Conservation (phyloP, 495 filamentous ascomycete species). For the Neurospora africana region DNA sequence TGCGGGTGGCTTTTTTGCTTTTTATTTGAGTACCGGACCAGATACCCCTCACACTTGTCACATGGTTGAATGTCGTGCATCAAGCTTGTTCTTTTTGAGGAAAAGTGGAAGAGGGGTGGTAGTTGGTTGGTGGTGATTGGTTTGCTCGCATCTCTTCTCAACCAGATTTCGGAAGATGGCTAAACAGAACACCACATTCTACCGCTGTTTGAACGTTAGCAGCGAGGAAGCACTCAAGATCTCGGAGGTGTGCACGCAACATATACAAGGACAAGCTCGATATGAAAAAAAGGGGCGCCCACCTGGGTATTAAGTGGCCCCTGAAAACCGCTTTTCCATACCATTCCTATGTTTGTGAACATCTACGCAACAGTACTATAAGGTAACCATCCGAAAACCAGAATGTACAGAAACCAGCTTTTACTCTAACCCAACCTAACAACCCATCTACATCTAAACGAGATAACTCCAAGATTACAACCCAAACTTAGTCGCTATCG, state of each 20-base stretch:
- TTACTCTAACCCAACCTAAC: background rate
- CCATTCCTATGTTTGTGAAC: background rate
- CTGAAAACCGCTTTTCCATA: background rate
- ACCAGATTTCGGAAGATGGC: background rate
- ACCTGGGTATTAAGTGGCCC: background rate
- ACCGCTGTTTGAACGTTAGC: background rate
- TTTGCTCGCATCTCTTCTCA: background rate
- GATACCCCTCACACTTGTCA: background rate
- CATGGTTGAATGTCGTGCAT: background rate
- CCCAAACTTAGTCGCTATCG: constrained; percentile 1
- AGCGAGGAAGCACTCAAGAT: background rate
- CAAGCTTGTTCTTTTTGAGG: background rate
- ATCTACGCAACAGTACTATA: background rate
- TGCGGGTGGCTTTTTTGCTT: too few species aligned
- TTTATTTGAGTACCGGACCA: too few species aligned
- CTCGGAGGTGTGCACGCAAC: too few species aligned
- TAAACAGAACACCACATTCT: background rate
- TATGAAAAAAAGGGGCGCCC: background rate
- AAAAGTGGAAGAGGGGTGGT: background rate
- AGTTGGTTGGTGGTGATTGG: background rate
- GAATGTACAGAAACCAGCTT: background rate
- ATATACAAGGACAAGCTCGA: too few species aligned
- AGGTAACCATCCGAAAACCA: background rate
- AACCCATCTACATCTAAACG: background rate
- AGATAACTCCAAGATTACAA: background rate